Evolutionary conservation across 2,329 filamentous ascomycete species (phyloP).

Genomic region (Huntiella omanensis): DNA sequence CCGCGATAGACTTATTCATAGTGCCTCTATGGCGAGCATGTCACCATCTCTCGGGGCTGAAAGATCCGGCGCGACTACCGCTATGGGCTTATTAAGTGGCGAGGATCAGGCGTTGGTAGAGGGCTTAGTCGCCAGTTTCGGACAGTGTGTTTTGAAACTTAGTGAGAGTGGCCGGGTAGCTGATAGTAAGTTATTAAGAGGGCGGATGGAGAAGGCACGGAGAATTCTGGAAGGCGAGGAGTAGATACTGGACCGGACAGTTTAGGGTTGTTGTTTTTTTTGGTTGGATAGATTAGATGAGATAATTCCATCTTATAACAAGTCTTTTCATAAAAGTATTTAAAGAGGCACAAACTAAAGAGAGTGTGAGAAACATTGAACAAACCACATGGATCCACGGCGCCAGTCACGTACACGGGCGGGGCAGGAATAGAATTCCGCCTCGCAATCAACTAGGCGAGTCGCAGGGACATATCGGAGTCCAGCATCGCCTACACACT

Average conservation of each 20-base stretch:
- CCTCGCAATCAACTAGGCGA: too few species aligned
- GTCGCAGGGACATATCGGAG: too few species aligned
- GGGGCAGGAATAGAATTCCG: too few species aligned
- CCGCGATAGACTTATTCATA: slow-evolving; percentile 3
- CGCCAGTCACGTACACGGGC: too few species aligned
- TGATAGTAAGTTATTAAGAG: slow-evolving; percentile 45
- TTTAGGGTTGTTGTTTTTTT: neutral
- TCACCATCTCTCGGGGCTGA: slow-evolving; percentile 24
- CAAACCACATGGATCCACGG: too few species aligned
- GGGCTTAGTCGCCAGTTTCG: slow-evolving; percentile 38
- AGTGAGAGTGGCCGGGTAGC: slow-evolving; percentile 34
- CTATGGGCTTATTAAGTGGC: slow-evolving; percentile 27
- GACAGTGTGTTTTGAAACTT: slow-evolving; percentile 39
- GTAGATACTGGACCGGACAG: neutral
- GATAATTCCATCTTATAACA: neutral
- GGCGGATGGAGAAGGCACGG: slow-evolving; percentile 57
- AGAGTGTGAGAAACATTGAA: too few species aligned
- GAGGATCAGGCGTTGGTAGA: slow-evolving; percentile 44
- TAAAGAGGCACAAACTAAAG: too few species aligned
- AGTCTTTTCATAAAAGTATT: neutral
- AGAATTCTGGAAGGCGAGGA: slow-evolving; percentile 46
- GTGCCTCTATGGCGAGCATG: slow-evolving; percentile 15
- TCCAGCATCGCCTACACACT: too few species aligned
- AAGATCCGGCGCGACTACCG: slow-evolving; percentile 15
- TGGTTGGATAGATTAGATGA: neutral